Evolutionary conservation across 306 rosid genomes (phyloP).

Genomic region (Lathyrus sativus): DNA sequence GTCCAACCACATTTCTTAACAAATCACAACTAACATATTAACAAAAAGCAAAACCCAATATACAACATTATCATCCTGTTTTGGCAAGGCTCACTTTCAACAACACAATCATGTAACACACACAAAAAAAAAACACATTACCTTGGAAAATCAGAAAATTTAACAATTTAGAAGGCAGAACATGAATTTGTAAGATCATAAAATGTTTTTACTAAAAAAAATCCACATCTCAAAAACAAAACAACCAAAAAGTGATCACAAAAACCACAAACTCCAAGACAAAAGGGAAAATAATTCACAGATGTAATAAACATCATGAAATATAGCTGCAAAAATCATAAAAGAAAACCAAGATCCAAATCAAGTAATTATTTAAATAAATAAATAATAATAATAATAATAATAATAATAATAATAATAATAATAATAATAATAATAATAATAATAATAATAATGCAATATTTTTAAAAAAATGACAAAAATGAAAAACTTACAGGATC

Average conservation of each 20-base stretch:
- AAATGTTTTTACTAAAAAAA: neutral
- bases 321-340: conserved; percentile 10
- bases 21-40: neutral
- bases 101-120: conserved; percentile 25
- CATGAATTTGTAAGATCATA: too few species aligned
- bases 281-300: neutral
- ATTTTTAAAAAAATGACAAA: conserved; percentile 9
- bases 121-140: neutral
- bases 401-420: conserved; percentile 15
- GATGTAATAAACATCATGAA: conserved; percentile 13
- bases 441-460: neutral
- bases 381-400: neutral
- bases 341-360: neutral
- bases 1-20: too few species aligned
- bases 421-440: neutral
- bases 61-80: neutral
- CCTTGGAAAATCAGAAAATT: too few species aligned
- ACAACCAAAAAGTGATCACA: neutral
- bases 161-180: too few species aligned
- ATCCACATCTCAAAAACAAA: conserved; percentile 8
- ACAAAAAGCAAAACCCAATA: neutral
- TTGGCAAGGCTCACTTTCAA: conserved; percentile 3
- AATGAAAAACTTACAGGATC: conserved; percentile 70
- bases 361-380: neutral
- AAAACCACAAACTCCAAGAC: neutral